These are phyloP conservation scores for Aspergillus sparsus DNA, from an alignment of 495 filamentous ascomycete species.

Conservation along the genomic window DNA sequence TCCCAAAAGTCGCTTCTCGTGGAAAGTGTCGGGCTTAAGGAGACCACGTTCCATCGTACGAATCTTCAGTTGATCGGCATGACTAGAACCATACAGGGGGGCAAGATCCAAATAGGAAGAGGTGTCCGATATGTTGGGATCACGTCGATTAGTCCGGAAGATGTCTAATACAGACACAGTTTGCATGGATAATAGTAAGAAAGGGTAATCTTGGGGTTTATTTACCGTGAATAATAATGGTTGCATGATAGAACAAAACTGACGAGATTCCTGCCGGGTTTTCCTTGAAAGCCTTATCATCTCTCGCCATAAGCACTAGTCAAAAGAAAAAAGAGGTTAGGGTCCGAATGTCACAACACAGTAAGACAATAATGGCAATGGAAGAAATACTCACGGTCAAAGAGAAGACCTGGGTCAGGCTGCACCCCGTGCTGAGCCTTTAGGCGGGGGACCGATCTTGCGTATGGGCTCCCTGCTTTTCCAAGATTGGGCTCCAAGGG, in stretches of 20 bases:
- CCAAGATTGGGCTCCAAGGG: slow-evolving; percentile 44
- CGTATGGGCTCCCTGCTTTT: slow-evolving; percentile 45
- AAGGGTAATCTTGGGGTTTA: not conserved
- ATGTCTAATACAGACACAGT: slow-evolving; percentile 26
- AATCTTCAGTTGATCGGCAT: slow-evolving; percentile 47
- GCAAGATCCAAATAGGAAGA: slow-evolving; percentile 60
- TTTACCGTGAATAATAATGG: slow-evolving; percentile 50
- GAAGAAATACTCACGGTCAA: slow-evolving; percentile 12
- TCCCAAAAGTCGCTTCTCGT: slow-evolving; percentile 47
- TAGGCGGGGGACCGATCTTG: slow-evolving; percentile 26
- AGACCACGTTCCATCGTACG: slow-evolving; percentile 48
- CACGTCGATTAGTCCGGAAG: slow-evolving; percentile 48
- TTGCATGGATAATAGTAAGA: not conserved
- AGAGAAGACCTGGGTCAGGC: slow-evolving; percentile 26
- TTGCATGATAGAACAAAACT: slow-evolving; percentile 50
- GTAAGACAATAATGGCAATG: not conserved
- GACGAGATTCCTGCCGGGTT: slow-evolving; percentile 37
- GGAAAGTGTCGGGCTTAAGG: slow-evolving; percentile 57
- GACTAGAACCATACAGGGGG: slow-evolving; percentile 54
- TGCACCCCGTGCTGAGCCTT: slow-evolving; percentile 22
- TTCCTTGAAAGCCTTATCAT: slow-evolving; percentile 16
- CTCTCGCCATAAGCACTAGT: slow-evolving; percentile 20
- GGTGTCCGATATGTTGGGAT: slow-evolving; percentile 48
- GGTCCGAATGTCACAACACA: no score
- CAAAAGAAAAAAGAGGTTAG: no score